A percentile compares a stretch with the other conserved stretches of the same genome.
Evolutionary conservation across 176 grass and related monocot genomes (phyloP).

Genomic region (Raddia distichophylla): DNA sequence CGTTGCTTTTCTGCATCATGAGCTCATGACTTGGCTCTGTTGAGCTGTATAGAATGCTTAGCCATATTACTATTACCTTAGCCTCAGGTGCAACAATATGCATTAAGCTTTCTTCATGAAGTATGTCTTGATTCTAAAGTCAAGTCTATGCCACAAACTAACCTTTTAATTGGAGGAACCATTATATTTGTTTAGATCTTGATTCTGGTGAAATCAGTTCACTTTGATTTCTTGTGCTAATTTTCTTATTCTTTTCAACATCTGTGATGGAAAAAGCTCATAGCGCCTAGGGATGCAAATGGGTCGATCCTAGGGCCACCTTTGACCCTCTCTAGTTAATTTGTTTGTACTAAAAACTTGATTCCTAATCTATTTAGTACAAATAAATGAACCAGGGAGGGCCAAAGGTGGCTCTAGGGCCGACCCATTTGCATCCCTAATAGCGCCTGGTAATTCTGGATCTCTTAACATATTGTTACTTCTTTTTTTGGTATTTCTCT

Average conservation of each 20-base stretch:
- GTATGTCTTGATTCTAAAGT: conserved; percentile 16
- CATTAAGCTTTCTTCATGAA: conserved; percentile 6
- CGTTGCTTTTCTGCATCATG: conserved; percentile 13
- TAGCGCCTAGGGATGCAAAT: too few relatives aligned
- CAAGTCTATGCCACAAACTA: neutral
- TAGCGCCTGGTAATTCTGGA: neutral
- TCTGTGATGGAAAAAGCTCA: neutral
- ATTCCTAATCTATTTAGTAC: too few relatives aligned
- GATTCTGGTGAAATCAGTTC: neutral
- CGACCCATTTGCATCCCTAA: too few relatives aligned
- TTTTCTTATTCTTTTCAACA: neutral
- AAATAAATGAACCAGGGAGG: too few relatives aligned
- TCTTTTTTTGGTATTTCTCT: neutral
- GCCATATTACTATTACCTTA: conserved; percentile 26
- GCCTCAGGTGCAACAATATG: conserved; percentile 10
- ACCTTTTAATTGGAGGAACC: conserved; percentile 14
- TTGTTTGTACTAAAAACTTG: too few relatives aligned
- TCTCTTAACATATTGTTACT: conserved; percentile 20
- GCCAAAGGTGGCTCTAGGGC: too few relatives aligned
- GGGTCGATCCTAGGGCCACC: too few relatives aligned
- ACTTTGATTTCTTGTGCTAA: conserved; percentile 6
- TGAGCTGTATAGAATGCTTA: conserved; percentile 28
- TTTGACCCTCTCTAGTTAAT: too few relatives aligned
- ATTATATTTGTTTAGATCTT: conserved; percentile 23
- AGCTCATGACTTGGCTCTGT: conserved; percentile 7